A percentile compares a stretch with the other conserved stretches of the same genome.
phyloP scores from a whole-genome alignment of 805 yeast genomes.

The Saturnispora zaruensis region DNA sequence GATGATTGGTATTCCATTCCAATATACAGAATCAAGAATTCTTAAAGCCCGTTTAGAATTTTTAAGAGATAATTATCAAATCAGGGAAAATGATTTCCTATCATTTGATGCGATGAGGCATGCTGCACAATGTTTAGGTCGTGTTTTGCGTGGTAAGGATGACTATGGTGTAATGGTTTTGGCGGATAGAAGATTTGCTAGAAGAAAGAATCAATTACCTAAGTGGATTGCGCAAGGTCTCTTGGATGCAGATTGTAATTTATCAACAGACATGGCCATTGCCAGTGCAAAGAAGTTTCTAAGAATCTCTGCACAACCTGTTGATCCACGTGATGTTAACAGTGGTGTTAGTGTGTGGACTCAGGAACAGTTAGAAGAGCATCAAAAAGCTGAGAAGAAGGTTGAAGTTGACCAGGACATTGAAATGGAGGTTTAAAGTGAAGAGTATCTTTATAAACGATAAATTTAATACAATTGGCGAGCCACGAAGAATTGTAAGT shows the following conservation, averaged over 20 bases:
- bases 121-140: slow-evolving; percentile 97
- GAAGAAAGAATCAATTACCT: slow-evolving; percentile 82
- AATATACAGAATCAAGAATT: slow-evolving; percentile 94
- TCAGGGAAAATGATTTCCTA: slow-evolving; percentile 85
- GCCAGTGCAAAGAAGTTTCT: slow-evolving; percentile 90
- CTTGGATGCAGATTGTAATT: slow-evolving; percentile 80
- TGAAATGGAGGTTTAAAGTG: slow-evolving; percentile 21
- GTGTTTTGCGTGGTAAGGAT: slow-evolving; percentile 95
- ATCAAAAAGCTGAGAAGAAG: slow-evolving; percentile 36
- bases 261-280: slow-evolving; percentile 95
- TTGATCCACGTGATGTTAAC: slow-evolving; percentile 80
- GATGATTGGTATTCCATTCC: slow-evolving; percentile 99
- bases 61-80: slow-evolving; percentile 84
- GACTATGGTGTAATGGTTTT: slow-evolving; percentile 98
- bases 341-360: slow-evolving; percentile 89
- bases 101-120: slow-evolving; percentile 99
- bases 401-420: slow-evolving; percentile 25
- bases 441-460: not conserved
- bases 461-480: too few species aligned
- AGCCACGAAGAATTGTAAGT: too few species aligned
- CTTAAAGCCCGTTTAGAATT: slow-evolving; percentile 92
- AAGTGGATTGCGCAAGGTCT: slow-evolving; percentile 96
- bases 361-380: slow-evolving; percentile 49
- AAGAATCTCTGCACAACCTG: slow-evolving; percentile 90
- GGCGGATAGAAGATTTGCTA: slow-evolving; percentile 87